Percentiles rank a stretch among this genome's conserved stretches.
These are phyloP conservation scores for Melaleuca alternifolia DNA, from an alignment of 345 rosid genomes.

Conservation along the genomic window DNA sequence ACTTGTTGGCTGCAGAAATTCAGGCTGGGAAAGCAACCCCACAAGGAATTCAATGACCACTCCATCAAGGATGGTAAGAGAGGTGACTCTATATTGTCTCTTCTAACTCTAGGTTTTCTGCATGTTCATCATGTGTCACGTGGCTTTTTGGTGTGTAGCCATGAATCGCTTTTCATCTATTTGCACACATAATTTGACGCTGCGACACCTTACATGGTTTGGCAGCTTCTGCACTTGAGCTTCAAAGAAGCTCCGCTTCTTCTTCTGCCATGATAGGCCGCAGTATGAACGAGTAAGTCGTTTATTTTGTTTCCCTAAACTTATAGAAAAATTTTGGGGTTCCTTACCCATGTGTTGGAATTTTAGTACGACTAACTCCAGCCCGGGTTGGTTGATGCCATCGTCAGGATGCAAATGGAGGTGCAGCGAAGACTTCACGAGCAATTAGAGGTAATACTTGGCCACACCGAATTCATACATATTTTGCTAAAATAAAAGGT, in stretches of 20 bases:
- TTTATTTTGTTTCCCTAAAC: neutral
- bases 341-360: neutral
- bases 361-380: neutral
- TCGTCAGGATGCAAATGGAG: slow-evolving; percentile 97
- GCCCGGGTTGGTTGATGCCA: slow-evolving; percentile 18
- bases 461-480: neutral
- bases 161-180: neutral
- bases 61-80: slow-evolving; percentile 80
- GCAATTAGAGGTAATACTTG: slow-evolving; percentile 74
- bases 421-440: slow-evolving; percentile 98
- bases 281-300: slow-evolving; percentile 90
- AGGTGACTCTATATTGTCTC: neutral
- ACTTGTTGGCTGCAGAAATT: slow-evolving; percentile 50
- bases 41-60: slow-evolving; percentile 95
- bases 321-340: neutral
- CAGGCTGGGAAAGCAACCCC: slow-evolving; percentile 99
- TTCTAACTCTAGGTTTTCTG: neutral
- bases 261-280: slow-evolving; percentile 88
- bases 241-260: slow-evolving; percentile 73
- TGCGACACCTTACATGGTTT: neutral
- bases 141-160: neutral
- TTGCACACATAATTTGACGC: neutral
- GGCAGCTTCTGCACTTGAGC: slow-evolving; percentile 65
- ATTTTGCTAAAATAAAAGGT: neutral
- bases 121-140: neutral